Conservation (phyloP, 768 basidiomycete genomes). For the Clavulina sp. region DNA sequence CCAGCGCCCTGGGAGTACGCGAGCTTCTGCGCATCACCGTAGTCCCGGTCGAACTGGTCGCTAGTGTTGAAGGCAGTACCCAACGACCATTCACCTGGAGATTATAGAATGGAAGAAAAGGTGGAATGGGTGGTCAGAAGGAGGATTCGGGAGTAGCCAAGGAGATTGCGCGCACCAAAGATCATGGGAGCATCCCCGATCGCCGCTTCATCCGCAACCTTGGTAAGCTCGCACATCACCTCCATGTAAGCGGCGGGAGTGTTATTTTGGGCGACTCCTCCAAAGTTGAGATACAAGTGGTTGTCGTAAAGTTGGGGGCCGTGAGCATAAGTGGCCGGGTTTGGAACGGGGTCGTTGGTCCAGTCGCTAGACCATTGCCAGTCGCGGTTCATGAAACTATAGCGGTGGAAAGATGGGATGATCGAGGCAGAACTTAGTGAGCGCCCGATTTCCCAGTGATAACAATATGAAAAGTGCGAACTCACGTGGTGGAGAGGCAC, state of each 20-base stretch:
- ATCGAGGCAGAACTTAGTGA: too few species aligned
- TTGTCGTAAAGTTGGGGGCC: slow-evolving; percentile 66
- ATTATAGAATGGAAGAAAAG: too few species aligned
- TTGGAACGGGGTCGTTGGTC: slow-evolving; percentile 37
- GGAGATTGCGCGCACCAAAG: slow-evolving; percentile 2
- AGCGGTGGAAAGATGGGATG: too few species aligned
- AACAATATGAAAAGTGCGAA: too few species aligned
- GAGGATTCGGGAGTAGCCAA: too few species aligned
- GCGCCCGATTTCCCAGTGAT: too few species aligned
- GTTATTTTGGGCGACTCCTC: not conserved
- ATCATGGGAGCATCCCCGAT: slow-evolving; percentile 4
- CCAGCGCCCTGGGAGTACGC: slow-evolving; percentile 1
- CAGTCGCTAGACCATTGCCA: slow-evolving; percentile 37
- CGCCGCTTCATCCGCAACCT: not conserved
- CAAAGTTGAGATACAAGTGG: slow-evolving; percentile 56
- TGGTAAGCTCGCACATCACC: not conserved
- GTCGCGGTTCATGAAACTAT: slow-evolving; percentile 63
- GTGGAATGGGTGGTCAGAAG: too few species aligned
- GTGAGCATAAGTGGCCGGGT: slow-evolving; percentile 48
- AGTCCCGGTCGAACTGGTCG: slow-evolving; percentile 2
- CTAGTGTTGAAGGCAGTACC: not conserved
- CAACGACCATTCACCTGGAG: slow-evolving; percentile 3
- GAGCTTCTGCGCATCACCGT: slow-evolving; percentile 6
- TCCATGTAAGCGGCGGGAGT: slow-evolving; percentile 2
- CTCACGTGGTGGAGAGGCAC: slow-evolving; percentile 25